Evolutionary conservation across 768 basidiomycete genomes (phyloP).

Genomic region (Pisolithus microcarpus): DNA sequence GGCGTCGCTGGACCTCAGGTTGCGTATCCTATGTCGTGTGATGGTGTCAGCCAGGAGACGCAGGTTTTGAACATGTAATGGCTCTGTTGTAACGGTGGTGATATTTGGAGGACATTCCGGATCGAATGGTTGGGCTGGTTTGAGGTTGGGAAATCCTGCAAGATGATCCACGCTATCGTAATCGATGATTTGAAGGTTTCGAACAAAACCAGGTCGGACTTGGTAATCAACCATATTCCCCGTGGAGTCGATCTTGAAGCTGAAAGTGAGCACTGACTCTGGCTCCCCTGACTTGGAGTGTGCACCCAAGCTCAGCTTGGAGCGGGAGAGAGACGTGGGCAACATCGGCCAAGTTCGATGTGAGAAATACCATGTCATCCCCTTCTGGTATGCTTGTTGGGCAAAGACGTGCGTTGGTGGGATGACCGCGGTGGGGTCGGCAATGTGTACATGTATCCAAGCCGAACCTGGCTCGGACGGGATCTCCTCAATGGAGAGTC

Average conservation of each 20-base stretch:
- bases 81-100: background rate
- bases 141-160: constrained; percentile 27
- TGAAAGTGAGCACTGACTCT: constrained; percentile 74
- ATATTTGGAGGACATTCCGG: background rate
- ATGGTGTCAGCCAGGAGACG: constrained; percentile 25
- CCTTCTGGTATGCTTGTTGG: constrained; percentile 44
- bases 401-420: constrained; percentile 63
- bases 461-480: constrained; percentile 46
- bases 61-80: constrained; percentile 23
- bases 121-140: constrained; percentile 18
- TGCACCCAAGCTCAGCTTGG: constrained; percentile 43
- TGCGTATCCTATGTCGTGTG: constrained; percentile 19
- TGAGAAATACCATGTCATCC: constrained; percentile 54
- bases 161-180: constrained; percentile 63
- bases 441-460: constrained; percentile 91
- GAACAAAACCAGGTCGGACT: constrained; percentile 66
- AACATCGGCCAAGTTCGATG: constrained; percentile 67
- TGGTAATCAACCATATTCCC: constrained; percentile 67
- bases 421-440: constrained; percentile 81
- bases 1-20: constrained; percentile 12
- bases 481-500: constrained; percentile 73
- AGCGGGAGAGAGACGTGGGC: constrained; percentile 49
- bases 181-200: constrained; percentile 53
- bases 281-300: constrained; percentile 22
- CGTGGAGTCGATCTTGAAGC: constrained; percentile 51